Conservation (phyloP, 192 early-diverging fungal species). For the Coemansia sp. region DNA sequence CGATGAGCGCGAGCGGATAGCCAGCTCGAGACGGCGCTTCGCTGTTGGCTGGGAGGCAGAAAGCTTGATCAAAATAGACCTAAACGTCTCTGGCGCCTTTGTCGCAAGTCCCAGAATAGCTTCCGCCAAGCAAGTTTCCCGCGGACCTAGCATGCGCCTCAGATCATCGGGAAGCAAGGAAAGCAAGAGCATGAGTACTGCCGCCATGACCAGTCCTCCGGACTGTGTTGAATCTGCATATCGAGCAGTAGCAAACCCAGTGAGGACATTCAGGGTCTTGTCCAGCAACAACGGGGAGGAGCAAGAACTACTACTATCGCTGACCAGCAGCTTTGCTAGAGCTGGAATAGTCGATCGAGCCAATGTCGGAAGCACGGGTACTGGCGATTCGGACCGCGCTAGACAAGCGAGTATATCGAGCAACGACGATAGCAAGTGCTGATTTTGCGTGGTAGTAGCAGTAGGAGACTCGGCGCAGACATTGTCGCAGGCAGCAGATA, state of each 20-base stretch:
- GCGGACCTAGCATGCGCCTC: neutral
- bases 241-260: constrained; percentile 9
- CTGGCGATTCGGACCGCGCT: neutral
- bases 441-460: too few species aligned
- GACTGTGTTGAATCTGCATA: neutral
- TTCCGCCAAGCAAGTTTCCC: constrained; percentile 9
- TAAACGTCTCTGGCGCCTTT: constrained; percentile 15
- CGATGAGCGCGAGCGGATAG: constrained; percentile 24
- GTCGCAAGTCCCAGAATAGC: constrained; percentile 29
- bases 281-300: too few species aligned
- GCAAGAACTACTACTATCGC: neutral
- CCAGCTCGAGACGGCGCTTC: constrained; percentile 26
- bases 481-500: neutral
- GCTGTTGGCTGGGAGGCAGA: constrained; percentile 25
- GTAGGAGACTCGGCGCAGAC: too few species aligned
- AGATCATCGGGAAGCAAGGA: constrained; percentile 29
- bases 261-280: constrained; percentile 4
- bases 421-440: neutral
- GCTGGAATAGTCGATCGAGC: constrained; percentile 16
- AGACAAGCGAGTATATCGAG: neutral
- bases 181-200: constrained; percentile 38
- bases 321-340: constrained; percentile 4
- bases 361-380: neutral
- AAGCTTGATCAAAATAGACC: constrained; percentile 18
- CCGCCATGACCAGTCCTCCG: constrained; percentile 16